Evolutionary conservation across 768 basidiomycete species (phyloP).

Genomic region (Mrakia gelida): DNA sequence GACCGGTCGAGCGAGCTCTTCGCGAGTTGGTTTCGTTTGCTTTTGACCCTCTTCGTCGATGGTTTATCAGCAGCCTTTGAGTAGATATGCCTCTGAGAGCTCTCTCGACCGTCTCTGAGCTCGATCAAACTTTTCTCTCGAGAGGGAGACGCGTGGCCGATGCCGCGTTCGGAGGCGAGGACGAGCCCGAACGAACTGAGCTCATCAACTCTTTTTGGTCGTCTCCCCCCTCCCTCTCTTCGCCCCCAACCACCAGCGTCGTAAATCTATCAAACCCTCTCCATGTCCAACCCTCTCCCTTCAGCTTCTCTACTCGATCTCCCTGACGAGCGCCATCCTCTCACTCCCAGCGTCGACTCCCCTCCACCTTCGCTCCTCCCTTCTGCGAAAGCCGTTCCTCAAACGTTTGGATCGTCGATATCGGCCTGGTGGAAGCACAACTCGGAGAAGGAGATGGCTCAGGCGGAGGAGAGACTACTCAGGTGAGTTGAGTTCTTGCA

Average conservation of each 20-base stretch:
- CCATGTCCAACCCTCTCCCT: background rate
- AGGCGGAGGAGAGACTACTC: slow-evolving; percentile 28
- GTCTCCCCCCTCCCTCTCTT: background rate
- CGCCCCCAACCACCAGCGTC: background rate
- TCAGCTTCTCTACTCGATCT: slow-evolving; percentile 13
- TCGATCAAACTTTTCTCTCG: no score
- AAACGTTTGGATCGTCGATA: background rate
- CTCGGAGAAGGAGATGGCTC: slow-evolving; percentile 20
- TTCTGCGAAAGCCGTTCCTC: background rate
- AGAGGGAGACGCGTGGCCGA: no score
- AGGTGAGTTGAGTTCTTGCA: slow-evolving; percentile 13
- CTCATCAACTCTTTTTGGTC: no score
- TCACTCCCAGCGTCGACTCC: background rate
- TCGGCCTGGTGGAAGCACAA: slow-evolving; percentile 23
- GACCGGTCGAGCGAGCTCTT: no score
- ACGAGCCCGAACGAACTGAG: no score
- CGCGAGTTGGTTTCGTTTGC: no score
- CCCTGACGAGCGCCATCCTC: slow-evolving; percentile 20
- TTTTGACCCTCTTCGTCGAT: no score
- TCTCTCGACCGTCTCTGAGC: no score
- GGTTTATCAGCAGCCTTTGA: no score
- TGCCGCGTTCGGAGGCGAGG: no score
- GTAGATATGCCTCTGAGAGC: no score
- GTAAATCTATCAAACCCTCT: background rate
- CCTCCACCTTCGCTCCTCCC: background rate